phyloP scores from a whole-genome alignment of 345 rosid species.

The Erysimum cheiranthoides region DNA sequence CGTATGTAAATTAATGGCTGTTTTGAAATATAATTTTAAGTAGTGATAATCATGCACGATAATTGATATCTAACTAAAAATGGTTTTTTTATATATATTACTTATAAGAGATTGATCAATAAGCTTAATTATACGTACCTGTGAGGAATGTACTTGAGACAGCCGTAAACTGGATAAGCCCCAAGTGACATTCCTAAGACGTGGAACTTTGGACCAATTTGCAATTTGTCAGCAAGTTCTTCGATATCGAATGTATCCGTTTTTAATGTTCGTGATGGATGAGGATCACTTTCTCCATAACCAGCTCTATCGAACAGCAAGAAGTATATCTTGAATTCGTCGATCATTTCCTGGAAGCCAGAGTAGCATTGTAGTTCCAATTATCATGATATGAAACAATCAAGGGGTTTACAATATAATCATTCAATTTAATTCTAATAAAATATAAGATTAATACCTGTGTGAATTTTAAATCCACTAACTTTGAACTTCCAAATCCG shows the following conservation, averaged over 20 bases:
- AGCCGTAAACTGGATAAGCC: slow-evolving; percentile 66
- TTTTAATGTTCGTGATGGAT: slow-evolving; percentile 68
- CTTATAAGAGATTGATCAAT: background rate
- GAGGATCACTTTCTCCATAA: slow-evolving; percentile 88
- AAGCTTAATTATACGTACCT: slow-evolving; percentile 50
- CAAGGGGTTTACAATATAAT: background rate
- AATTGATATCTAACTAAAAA: background rate
- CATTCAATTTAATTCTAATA: no score
- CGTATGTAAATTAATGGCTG: background rate
- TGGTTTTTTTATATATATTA: background rate
- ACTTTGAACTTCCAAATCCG: slow-evolving; percentile 68
- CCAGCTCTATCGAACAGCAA: slow-evolving; percentile 84
- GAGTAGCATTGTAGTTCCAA: background rate
- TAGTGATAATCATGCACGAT: background rate
- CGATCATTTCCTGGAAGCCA: slow-evolving; percentile 62
- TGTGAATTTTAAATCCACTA: slow-evolving; percentile 53
- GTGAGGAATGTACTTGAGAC: slow-evolving; percentile 77
- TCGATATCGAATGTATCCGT: slow-evolving; percentile 79
- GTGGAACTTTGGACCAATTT: slow-evolving; percentile 71
- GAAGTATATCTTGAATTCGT: slow-evolving; percentile 64
- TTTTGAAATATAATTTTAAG: background rate
- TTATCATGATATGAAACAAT: background rate
- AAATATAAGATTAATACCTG: slow-evolving; percentile 47
- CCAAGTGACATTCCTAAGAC: slow-evolving; percentile 86
- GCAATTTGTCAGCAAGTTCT: slow-evolving; percentile 78